These are phyloP conservation scores for Globisporangium recalcitrans DNA, from an alignment of 352 stramenopile genomes.

Conservation along the genomic window DNA sequence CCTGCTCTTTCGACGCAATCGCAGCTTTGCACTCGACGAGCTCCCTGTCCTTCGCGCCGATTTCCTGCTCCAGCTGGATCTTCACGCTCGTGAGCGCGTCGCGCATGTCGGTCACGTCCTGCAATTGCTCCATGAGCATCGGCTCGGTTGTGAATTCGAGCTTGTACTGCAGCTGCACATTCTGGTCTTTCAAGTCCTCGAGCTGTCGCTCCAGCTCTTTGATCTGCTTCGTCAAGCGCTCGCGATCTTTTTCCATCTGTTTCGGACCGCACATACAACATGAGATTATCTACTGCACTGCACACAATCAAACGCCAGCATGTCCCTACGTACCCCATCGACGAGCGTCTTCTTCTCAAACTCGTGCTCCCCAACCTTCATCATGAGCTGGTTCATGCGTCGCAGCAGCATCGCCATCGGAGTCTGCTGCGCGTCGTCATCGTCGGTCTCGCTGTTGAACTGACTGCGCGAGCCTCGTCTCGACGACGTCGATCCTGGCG, in stretches of 20 bases:
- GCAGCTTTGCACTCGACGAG: conserved; percentile 30
- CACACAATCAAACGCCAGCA: not conserved
- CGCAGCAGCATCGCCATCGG: conserved; percentile 76
- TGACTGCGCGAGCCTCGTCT: conserved; percentile 12
- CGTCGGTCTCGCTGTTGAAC: conserved; percentile 12
- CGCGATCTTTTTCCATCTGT: conserved; percentile 79
- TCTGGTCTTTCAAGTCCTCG: conserved; percentile 74
- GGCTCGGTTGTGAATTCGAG: conserved; percentile 77
- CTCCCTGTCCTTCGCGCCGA: conserved; percentile 60
- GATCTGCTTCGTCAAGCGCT: conserved; percentile 36
- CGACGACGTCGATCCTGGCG: conserved; percentile 6
- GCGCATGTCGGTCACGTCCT: conserved; percentile 79
- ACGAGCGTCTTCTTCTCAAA: conserved; percentile 86
- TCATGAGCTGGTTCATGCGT: conserved; percentile 77
- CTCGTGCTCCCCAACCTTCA: conserved; percentile 80
- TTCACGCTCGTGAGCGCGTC: conserved; percentile 68
- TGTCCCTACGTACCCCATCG: conserved; percentile 35
- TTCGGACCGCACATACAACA: not conserved
- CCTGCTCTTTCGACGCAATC: conserved; percentile 29
- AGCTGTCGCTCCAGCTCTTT: conserved; percentile 45
- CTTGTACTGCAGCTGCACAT: conserved; percentile 82
- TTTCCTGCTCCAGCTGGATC: conserved; percentile 57
- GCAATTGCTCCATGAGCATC: conserved; percentile 75
- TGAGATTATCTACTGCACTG: not conserved
- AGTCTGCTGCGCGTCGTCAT: conserved; percentile 17